Base-by-base conservation (phyloP, 108 stramenopile genomes). In the Cyclotella atomus region DNA sequence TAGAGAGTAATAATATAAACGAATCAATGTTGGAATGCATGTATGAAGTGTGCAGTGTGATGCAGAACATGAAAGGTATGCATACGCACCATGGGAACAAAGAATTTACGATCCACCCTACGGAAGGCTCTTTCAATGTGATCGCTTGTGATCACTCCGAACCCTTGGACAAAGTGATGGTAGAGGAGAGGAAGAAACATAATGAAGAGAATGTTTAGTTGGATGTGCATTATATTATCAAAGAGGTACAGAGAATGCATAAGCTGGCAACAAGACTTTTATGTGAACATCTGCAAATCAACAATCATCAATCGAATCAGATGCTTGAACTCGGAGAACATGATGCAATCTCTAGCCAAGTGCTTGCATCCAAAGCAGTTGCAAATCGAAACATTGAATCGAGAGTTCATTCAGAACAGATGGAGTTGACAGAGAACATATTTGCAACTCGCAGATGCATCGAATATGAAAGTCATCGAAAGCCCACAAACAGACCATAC, bases 41-140 rank as follows among this genome's bases (percentile, higher is more conserved):
- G 20, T 19, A 10, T 10, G 10, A 2, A 53, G 52, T 53, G 23
- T 20, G 10, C 10, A 53, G 23, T 53, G 52, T 2, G 12, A 53
- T 53, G 52, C 5, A 23, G 21, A 10, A 2, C 10, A 53, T 23
- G 20, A 23, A 2, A 2, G 10, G 52, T 3, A 28, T 57, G 38
- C 15, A 10, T 30, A 21, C 60, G 73, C 84, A 91, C 93, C 82
- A 75, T 70, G 1, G 94, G 94, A 65, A 95, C 91, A 76, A 95
- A 95, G 74, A 85, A 84, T 68, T 73, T 76, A 3, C 94, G 90
- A 75, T 95, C 94, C 10, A 93, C 94, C 36, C 65, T 73, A 12
- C 91, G 90, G 56, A 95, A 95, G 10, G 71, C 91, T 36, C 71
- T 59, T 68, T 93, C 91, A 2, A 95, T 84, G 27, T 79, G 68